These are phyloP conservation scores for Spirogloea muscicola DNA, from an alignment of 139 green algal species.

Conservation along the genomic window DNA sequence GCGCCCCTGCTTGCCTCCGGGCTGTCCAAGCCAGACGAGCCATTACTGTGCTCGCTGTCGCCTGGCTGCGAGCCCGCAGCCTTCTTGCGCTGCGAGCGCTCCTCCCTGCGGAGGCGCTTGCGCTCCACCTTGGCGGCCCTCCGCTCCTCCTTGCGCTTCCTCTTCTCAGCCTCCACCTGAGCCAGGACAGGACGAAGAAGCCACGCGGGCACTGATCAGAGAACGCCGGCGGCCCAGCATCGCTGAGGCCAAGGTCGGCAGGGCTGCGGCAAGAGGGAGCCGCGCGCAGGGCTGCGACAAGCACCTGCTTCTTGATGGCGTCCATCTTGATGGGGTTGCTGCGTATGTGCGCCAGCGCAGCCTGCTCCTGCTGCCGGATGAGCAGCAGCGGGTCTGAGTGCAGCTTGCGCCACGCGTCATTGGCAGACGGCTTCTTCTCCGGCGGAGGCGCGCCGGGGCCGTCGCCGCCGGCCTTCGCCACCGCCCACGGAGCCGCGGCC, in stretches of 20 bases:
- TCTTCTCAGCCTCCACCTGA: conserved; percentile 36
- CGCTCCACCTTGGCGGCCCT: conserved; percentile 58
- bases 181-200: too few species aligned
- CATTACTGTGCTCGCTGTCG: not conserved
- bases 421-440: conserved; percentile 57
- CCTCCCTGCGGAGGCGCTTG: conserved; percentile 21
- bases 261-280: not conserved
- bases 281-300: too few species aligned
- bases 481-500: too few species aligned
- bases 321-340: conserved; percentile 73
- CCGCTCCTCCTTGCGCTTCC: conserved; percentile 49
- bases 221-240: too few species aligned
- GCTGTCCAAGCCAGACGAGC: not conserved
- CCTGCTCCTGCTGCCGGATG: conserved; percentile 69
- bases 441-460: too few species aligned
- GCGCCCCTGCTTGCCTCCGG: not conserved
- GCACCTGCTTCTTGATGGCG: conserved; percentile 55
- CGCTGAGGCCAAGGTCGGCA: not conserved
- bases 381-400: conserved; percentile 89
- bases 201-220: too few species aligned
- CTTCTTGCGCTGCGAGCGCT: not conserved
- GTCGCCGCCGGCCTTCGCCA: too few species aligned
- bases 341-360: conserved; percentile 57
- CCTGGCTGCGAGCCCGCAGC: not conserved
- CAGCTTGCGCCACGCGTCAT: conserved; percentile 84